These are phyloP conservation scores for Monocercomonoides exilis DNA, from an alignment of 78 protist genomes.

Conservation along the genomic window DNA sequence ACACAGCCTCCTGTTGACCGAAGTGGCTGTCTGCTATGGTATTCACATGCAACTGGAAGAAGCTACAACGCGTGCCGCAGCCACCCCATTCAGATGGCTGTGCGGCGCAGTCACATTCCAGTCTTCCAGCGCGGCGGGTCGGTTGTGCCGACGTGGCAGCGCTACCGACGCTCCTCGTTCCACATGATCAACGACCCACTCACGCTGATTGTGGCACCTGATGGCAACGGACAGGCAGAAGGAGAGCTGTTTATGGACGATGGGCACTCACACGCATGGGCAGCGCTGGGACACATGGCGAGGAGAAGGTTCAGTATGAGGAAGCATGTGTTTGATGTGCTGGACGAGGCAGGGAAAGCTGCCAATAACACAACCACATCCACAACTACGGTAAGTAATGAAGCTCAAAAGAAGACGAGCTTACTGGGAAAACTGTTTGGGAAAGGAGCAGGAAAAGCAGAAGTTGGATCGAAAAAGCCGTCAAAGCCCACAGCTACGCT, in stretches of 20 bases:
- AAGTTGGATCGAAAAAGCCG: neutral
- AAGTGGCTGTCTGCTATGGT: neutral
- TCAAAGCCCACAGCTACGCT: neutral
- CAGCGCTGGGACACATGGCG: neutral
- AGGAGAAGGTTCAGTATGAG: neutral
- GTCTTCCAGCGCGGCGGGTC: slow-evolving; percentile 16
- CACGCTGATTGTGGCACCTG: neutral
- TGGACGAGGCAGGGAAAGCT: too few species aligned
- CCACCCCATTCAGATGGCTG: neutral
- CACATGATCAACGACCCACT: slow-evolving; percentile 9
- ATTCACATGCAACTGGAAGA: neutral
- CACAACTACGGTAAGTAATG: neutral
- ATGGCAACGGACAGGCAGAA: neutral
- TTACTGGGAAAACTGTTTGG: too few species aligned
- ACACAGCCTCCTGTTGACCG: neutral
- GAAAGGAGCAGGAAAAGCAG: too few species aligned
- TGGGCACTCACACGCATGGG: neutral
- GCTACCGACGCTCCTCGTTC: slow-evolving; percentile 1
- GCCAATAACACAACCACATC: neutral
- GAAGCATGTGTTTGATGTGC: too few species aligned
- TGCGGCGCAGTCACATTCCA: neutral
- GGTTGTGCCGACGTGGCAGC: neutral
- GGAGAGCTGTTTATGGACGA: slow-evolving; percentile 17
- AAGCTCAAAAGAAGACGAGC: too few species aligned
- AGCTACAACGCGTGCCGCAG: neutral